Evolutionary conservation across 2,329 filamentous ascomycete genomes (phyloP).

Genomic region (Fusarium heterosporum): DNA sequence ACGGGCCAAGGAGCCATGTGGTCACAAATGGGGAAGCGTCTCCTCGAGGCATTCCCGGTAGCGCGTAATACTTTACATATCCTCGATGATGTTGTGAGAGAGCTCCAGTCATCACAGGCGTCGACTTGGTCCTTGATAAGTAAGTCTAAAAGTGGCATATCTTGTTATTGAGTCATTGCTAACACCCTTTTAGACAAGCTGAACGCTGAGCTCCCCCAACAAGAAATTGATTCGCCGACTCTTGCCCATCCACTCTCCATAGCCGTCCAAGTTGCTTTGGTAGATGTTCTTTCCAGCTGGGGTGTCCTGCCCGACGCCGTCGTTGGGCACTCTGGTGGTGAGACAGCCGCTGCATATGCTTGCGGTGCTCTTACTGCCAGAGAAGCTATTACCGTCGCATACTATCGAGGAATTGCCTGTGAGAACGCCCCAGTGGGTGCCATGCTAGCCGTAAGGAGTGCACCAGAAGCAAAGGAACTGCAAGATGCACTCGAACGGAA

Average conservation of each 20-base stretch:
- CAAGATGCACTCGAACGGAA: constrained; percentile 33
- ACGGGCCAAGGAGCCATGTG: constrained; percentile 41
- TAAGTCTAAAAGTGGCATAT: not conserved
- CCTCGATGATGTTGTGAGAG: constrained; percentile 29
- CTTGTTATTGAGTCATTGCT: not conserved
- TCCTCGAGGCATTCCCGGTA: constrained; percentile 38
- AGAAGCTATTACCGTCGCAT: constrained; percentile 39
- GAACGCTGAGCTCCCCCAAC: constrained; percentile 28
- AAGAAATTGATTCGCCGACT: constrained; percentile 31
- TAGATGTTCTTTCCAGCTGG: constrained; percentile 39
- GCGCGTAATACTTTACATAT: constrained; percentile 35
- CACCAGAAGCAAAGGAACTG: constrained; percentile 34
- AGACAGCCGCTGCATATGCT: constrained; percentile 41
- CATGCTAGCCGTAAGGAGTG: constrained; percentile 37
- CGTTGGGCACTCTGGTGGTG: constrained; percentile 41
- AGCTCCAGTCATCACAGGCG: constrained; percentile 19
- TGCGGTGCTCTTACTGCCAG: constrained; percentile 40
- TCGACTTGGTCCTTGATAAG: constrained; percentile 33
- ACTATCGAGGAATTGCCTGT: constrained; percentile 39
- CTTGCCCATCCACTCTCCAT: constrained; percentile 39
- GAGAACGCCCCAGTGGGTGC: constrained; percentile 37
- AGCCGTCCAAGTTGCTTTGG: constrained; percentile 36
- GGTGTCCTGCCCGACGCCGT: constrained; percentile 36
- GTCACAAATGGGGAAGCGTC: constrained; percentile 42
- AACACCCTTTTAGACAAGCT: constrained; percentile 30